Percentiles rank a stretch among this genome's conserved stretches.
Conservation (phyloP, 108 stramenopile genomes). For the Nitzschia putrida region DNA sequence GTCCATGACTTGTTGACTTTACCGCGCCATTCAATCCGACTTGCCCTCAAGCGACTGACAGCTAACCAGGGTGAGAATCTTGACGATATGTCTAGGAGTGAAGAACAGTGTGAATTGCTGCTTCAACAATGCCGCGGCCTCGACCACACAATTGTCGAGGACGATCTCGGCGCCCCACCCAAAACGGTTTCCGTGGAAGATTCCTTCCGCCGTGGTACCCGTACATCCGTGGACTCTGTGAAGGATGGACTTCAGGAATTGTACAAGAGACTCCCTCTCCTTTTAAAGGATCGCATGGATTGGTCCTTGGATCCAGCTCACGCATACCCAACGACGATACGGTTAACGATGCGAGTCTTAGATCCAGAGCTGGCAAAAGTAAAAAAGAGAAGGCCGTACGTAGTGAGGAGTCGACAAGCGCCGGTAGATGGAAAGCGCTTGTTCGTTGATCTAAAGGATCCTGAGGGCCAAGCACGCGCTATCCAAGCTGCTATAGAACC, state of each 20-base stretch:
- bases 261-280: constrained; percentile 34
- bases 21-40: constrained; percentile 9
- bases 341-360: constrained; percentile 47
- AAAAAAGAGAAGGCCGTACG: constrained; percentile 33
- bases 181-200: constrained; percentile 65
- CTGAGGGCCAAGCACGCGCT: not conserved
- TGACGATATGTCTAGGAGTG: not conserved
- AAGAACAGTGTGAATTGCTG: constrained; percentile 29
- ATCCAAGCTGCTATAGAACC: constrained; percentile 2
- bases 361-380: constrained; percentile 12
- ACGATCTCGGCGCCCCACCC: constrained; percentile 52
- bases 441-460: constrained; percentile 16
- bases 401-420: constrained; percentile 46
- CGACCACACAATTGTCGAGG: constrained; percentile 32
- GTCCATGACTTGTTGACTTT: constrained; percentile 21
- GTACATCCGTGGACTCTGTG: constrained; percentile 22
- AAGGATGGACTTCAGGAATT: constrained; percentile 30
- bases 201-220: constrained; percentile 55
- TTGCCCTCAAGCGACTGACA: constrained; percentile 2
- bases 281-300: constrained; percentile 39
- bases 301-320: constrained; percentile 31
- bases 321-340: constrained; percentile 51
- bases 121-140: constrained; percentile 49
- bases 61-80: constrained; percentile 1
- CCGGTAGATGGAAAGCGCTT: constrained; percentile 32